These are phyloP conservation scores for Colletotrichum musicola DNA, from an alignment of 2,329 filamentous ascomycete species.

Conservation along the genomic window DNA sequence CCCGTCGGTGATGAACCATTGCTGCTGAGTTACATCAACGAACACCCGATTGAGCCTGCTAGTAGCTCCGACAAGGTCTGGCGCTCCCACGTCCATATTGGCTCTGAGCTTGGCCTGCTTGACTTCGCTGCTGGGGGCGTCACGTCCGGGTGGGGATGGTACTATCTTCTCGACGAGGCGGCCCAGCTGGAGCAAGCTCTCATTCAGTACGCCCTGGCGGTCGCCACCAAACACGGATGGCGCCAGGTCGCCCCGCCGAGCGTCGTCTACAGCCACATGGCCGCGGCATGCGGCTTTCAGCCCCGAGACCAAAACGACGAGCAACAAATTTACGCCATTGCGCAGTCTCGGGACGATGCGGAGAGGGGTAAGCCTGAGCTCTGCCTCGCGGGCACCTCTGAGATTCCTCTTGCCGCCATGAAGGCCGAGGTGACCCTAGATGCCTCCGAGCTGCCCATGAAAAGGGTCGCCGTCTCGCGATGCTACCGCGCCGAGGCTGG, in stretches of 20 bases:
- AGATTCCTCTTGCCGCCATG: slow-evolving; percentile 95
- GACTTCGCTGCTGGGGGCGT: slow-evolving; percentile 86
- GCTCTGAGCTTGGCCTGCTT: slow-evolving; percentile 85
- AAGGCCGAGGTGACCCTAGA: slow-evolving; percentile 80
- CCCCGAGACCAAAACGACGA: slow-evolving; percentile 91
- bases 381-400: slow-evolving; percentile 87
- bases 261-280: slow-evolving; percentile 92
- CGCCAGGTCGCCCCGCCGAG: slow-evolving; percentile 85
- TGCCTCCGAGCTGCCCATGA: slow-evolving; percentile 76
- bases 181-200: slow-evolving; percentile 96
- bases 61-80: slow-evolving; percentile 60
- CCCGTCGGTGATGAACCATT: slow-evolving; percentile 76
- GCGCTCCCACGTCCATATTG: slow-evolving; percentile 88
- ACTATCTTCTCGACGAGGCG: slow-evolving; percentile 92
- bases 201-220: slow-evolving; percentile 83
- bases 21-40: slow-evolving; percentile 84
- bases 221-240: slow-evolving; percentile 82
- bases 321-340: slow-evolving; percentile 88
- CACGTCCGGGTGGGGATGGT: slow-evolving; percentile 97
- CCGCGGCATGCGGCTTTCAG: slow-evolving; percentile 92
- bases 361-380: slow-evolving; percentile 75
- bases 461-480: slow-evolving; percentile 86
- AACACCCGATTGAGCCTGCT: slow-evolving; percentile 63
- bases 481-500: slow-evolving; percentile 97
- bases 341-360: slow-evolving; percentile 73